A percentile compares a stretch with the other conserved stretches of the same genome.
Evolutionary conservation across 225 moss, liverwort and hornwort genomes (phyloP).

Genomic region (Physcomitrium patens): DNA sequence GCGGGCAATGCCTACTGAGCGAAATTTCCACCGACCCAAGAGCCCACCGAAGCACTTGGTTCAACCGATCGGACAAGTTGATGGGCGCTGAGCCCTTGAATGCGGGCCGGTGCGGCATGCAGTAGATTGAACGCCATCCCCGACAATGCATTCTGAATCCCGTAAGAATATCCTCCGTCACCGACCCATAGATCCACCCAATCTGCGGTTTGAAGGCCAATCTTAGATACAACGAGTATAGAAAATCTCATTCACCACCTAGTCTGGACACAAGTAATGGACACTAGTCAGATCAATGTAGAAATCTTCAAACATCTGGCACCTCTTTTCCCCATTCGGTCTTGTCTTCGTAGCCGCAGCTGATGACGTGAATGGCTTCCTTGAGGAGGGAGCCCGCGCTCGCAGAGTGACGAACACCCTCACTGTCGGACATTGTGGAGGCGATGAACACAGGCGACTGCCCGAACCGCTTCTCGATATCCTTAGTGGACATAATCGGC

Average conservation of each 20-base stretch:
- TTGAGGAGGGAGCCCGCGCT: slow-evolving; percentile 88
- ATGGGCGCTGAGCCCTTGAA: slow-evolving; percentile 99
- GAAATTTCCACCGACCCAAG: slow-evolving; percentile 91
- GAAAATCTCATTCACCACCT: too few relatives aligned
- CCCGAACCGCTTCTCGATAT: slow-evolving; percentile 90
- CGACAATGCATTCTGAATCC: slow-evolving; percentile 99
- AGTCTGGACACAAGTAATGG: neutral
- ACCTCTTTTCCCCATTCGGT: slow-evolving; percentile 99
- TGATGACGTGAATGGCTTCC: slow-evolving; percentile 97
- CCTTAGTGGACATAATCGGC: slow-evolving; percentile 87
- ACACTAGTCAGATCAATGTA: too few relatives aligned
- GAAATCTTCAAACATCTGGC: too few relatives aligned
- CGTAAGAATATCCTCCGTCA: slow-evolving; percentile 96
- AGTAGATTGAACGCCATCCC: slow-evolving; percentile 95
- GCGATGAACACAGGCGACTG: slow-evolving; percentile 96
- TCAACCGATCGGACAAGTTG: slow-evolving; percentile 95
- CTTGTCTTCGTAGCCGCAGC: slow-evolving; percentile 96
- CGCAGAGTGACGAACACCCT: slow-evolving; percentile 84
- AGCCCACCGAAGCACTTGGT: slow-evolving; percentile 98
- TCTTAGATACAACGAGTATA: too few relatives aligned
- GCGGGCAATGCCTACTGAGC: slow-evolving; percentile 90
- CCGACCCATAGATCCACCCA: slow-evolving; percentile 99
- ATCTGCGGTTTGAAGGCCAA: slow-evolving; percentile 47
- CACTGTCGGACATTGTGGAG: slow-evolving; percentile 80
- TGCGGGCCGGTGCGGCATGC: slow-evolving; percentile 90